Conservation (phyloP, 192 early-diverging fungal species). For the Linnemannia elongata region DNA sequence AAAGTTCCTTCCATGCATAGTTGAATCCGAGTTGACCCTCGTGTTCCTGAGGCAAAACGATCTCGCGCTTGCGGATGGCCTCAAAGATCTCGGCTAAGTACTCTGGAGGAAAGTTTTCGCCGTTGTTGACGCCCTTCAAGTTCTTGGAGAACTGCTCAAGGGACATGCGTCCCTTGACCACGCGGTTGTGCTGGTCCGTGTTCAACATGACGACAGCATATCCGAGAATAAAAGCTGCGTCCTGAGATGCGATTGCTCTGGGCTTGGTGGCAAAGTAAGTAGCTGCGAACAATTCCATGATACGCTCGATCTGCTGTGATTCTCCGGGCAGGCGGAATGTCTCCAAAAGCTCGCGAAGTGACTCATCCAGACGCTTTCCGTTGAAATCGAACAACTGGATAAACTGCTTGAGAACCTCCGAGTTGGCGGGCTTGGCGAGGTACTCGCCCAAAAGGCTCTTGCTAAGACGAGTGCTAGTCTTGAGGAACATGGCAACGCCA, state of each 20-base stretch:
- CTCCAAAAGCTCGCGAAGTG: slow-evolving; percentile 91
- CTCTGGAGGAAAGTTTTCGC: slow-evolving; percentile 83
- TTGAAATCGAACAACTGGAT: slow-evolving; percentile 90
- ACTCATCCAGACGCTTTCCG: slow-evolving; percentile 94
- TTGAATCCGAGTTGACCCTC: slow-evolving; percentile 95
- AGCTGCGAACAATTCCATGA: slow-evolving; percentile 92
- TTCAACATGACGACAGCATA: slow-evolving; percentile 98
- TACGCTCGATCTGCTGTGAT: slow-evolving; percentile 97
- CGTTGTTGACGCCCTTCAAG: slow-evolving; percentile 88
- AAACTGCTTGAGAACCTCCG: slow-evolving; percentile 88
- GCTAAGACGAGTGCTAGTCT: slow-evolving; percentile 85
- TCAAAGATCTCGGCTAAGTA: slow-evolving; percentile 90
- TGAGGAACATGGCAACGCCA: slow-evolving; percentile 82
- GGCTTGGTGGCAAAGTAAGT: slow-evolving; percentile 79
- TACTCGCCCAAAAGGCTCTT: slow-evolving; percentile 92
- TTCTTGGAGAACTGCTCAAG: slow-evolving; percentile 92
- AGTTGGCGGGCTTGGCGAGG: slow-evolving; percentile 86
- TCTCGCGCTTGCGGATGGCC: slow-evolving; percentile 91
- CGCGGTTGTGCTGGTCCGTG: slow-evolving; percentile 97
- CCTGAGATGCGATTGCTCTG: slow-evolving; percentile 79
- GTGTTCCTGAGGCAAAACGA: slow-evolving; percentile 97
- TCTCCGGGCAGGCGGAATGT: slow-evolving; percentile 97
- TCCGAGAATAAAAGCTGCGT: slow-evolving; percentile 89
- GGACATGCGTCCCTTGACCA: slow-evolving; percentile 91
- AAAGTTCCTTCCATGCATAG: slow-evolving; percentile 91